A percentile compares a stretch with the other conserved stretches of the same genome.
These are phyloP conservation scores for Suillus cothurnatus DNA, from an alignment of 768 basidiomycete genomes.

Conservation along the genomic window DNA sequence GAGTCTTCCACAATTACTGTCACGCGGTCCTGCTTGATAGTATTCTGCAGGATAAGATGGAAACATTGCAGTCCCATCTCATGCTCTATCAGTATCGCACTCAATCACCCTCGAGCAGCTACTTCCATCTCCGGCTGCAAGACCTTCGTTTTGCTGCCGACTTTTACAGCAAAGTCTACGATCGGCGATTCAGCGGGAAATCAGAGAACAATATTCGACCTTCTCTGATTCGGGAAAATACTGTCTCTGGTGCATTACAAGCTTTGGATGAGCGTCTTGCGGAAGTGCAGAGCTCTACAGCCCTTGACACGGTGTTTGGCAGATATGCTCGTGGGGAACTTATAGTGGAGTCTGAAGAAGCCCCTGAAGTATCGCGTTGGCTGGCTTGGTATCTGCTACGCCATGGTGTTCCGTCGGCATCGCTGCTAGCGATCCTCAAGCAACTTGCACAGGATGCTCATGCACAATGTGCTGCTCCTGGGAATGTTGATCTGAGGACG, in stretches of 20 bases:
- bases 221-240: constrained; percentile 71
- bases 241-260: constrained; percentile 65
- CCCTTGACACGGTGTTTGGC: constrained; percentile 38
- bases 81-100: constrained; percentile 69
- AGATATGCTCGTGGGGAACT: constrained; percentile 61
- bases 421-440: constrained; percentile 61
- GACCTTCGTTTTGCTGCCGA: constrained; percentile 75
- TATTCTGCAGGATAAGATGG: constrained; percentile 88
- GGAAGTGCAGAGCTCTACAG: constrained; percentile 29
- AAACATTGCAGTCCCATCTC: constrained; percentile 74
- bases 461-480: constrained; percentile 58
- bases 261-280: constrained; percentile 63
- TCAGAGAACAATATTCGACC: constrained; percentile 64
- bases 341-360: constrained; percentile 24
- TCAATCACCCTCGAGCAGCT: constrained; percentile 56
- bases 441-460: constrained; percentile 66
- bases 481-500: constrained; percentile 40
- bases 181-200: constrained; percentile 74
- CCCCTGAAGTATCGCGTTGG: constrained; percentile 33
- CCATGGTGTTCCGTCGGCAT: constrained; percentile 71
- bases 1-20: constrained; percentile 68
- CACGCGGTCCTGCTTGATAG: constrained; percentile 81
- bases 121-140: constrained; percentile 69
- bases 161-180: constrained; percentile 77
- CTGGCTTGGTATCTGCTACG: constrained; percentile 74